Conservation (phyloP, 2,329 filamentous ascomycete species). For the Beauveria varroae region DNA sequence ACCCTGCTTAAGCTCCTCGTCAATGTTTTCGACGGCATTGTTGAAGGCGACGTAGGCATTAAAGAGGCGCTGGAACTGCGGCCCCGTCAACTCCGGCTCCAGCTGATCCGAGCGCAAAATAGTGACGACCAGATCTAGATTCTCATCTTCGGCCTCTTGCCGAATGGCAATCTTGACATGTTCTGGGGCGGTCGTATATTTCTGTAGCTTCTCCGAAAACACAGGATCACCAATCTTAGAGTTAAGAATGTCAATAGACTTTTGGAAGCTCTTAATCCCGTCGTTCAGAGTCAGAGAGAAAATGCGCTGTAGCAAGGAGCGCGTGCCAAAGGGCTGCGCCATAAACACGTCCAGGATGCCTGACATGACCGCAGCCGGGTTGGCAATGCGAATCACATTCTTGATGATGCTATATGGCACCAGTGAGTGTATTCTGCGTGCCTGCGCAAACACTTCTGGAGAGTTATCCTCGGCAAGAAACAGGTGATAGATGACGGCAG, state of each 20-base stretch:
- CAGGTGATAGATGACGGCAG: conserved; percentile 91
- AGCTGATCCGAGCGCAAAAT: conserved; percentile 75
- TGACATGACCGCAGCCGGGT: conserved; percentile 96
- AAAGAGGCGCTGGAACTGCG: conserved; percentile 78
- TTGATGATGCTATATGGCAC: conserved; percentile 91
- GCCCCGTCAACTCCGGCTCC: conserved; percentile 59
- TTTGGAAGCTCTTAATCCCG: conserved; percentile 79
- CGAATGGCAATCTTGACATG: conserved; percentile 66
- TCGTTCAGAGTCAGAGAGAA: conserved; percentile 89
- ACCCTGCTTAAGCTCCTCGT: conserved; percentile 80
- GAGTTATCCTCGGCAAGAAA: conserved; percentile 98
- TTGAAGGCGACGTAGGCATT: conserved; percentile 97
- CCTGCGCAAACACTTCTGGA: conserved; percentile 88
- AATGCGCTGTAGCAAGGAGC: conserved; percentile 87
- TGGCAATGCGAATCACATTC: conserved; percentile 93
- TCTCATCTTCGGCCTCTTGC: conserved; percentile 62
- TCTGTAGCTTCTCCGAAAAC: conserved; percentile 72
- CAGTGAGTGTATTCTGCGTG: conserved; percentile 87
- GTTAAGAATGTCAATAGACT: conserved; percentile 71
- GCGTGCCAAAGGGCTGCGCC: conserved; percentile 85
- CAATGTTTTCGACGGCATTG: conserved; percentile 82
- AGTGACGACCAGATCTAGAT: conserved; percentile 77
- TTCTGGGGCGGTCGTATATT: conserved; percentile 70
- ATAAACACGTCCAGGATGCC: conserved; percentile 90
- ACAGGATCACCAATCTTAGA: conserved; percentile 74